These are phyloP conservation scores for Geranium brycei DNA, from an alignment of 345 rosid genomes.

Conservation along the genomic window DNA sequence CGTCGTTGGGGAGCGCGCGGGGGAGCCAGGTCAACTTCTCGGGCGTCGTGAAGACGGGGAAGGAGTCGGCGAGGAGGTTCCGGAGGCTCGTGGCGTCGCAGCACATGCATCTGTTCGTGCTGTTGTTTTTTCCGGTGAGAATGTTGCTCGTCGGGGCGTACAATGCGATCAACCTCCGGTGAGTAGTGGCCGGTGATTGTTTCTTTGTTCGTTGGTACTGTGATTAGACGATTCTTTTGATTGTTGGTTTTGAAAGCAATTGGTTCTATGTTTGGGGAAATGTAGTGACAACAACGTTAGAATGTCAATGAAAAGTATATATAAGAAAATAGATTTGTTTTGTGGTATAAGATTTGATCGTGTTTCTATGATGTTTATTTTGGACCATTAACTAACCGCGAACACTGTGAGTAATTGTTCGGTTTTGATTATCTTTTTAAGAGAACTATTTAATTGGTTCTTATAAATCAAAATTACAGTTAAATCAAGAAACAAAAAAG, in stretches of 20 bases:
- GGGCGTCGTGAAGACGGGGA: slow-evolving; percentile 47
- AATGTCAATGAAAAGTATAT: not conserved
- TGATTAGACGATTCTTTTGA: not conserved
- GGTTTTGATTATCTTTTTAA: no score
- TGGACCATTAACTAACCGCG: no score
- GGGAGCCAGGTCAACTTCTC: slow-evolving; percentile 40
- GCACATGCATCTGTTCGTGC: slow-evolving; percentile 67
- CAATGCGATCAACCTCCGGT: slow-evolving; percentile 25
- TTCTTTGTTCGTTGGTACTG: not conserved
- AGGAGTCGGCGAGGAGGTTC: slow-evolving; percentile 52
- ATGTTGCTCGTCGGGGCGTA: slow-evolving; percentile 48
- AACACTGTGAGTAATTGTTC: no score
- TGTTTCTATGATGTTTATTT: no score
- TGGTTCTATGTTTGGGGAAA: no score
- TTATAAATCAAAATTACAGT: no score
- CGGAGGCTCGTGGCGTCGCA: slow-evolving; percentile 67
- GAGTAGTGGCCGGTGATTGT: slow-evolving; percentile 3
- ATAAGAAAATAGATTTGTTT: not conserved
- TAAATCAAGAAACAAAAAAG: no score
- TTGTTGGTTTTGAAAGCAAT: not conserved
- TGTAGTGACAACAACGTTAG: not conserved
- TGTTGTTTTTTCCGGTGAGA: slow-evolving; percentile 56
- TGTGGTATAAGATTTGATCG: no score
- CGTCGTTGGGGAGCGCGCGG: slow-evolving; percentile 10
- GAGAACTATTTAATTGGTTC: no score